Evolutionary conservation across 73 alveolate species (phyloP), one percentile per base, ranked within the genome.

Genomic region (Loxodes magnus): DNA sequence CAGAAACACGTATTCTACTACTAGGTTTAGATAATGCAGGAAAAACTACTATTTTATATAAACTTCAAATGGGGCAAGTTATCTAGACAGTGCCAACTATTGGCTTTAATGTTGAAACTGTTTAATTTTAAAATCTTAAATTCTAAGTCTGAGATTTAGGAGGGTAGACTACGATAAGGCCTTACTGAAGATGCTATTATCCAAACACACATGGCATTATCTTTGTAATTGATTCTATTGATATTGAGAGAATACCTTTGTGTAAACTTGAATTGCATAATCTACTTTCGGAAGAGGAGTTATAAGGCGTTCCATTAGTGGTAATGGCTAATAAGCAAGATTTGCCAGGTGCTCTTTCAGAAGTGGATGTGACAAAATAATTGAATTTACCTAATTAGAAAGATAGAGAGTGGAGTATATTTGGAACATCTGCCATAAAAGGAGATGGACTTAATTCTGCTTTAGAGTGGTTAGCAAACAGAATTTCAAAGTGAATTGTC

Each of bases 301-400:
- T 77, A 56, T 79, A 88, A 35, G 62, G 65, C 51, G 82, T 61
- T 12, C 14, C 27, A n/a, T 61, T 90, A 35, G 64, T 90, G 43
- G 90, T 90, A 37, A 50, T 87, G 64, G 98, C 96, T 33, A 90
- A 90, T 61, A 90, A 90, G 71, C 87, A 90, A 78, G 98, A 90
- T 62, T 46, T 90, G 68, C 21, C 39, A 2, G 71, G 73, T 31
- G 89, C 89, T 23, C 57, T 82, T 57, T 21, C 57, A 14, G 91
- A 77, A 27, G 49, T 68, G 15, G 93, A 80, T 57, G 61, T 84
- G 10, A 63, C 75, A 38, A 78, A 68, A 20, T 48, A 69, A 42
- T 43, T 85, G 28, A 89, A 70, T 5, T 44, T 85, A 49, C 74
- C 2, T 1, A n/a, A 14, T 1, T 9, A 25, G 22, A n/a, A 24